phyloP scores from a whole-genome alignment of 352 stramenopile genomes.

The Phytopythium boreale region DNA sequence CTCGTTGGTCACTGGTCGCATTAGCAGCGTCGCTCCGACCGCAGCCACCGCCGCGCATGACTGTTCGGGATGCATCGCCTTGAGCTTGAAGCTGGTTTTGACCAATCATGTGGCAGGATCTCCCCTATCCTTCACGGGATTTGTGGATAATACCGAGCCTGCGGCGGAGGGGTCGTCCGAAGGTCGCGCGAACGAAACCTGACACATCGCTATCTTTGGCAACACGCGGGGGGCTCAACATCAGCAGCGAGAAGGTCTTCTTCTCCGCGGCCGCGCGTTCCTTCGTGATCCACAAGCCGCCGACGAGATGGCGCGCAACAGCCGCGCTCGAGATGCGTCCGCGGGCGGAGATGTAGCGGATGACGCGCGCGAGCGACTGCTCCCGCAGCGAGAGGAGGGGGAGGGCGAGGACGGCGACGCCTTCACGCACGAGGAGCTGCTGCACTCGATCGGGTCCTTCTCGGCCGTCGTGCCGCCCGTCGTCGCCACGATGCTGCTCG shows the following conservation, averaged over 20 bases:
- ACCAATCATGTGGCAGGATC: neutral
- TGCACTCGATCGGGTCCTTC: constrained; percentile 86
- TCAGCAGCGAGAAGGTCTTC: constrained; percentile 1
- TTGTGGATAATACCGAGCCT: neutral
- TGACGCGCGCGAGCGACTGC: constrained; percentile 46
- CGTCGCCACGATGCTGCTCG: constrained; percentile 75
- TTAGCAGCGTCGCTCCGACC: neutral
- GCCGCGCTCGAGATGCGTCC: neutral
- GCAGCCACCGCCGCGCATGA: neutral
- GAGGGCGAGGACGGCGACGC: constrained; percentile 29
- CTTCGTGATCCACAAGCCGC: neutral
- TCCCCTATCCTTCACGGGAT: neutral
- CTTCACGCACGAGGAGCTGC: constrained; percentile 78
- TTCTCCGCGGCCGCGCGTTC: neutral
- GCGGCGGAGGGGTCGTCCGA: neutral
- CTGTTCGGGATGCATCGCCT: neutral
- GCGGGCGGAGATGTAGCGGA: constrained; percentile 8
- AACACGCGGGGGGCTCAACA: neutral
- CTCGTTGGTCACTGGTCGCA: neutral
- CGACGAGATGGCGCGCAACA: constrained; percentile 7
- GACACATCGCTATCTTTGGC: constrained; percentile 2
- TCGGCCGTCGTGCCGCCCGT: constrained; percentile 80
- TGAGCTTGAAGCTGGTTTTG: neutral
- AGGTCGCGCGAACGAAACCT: neutral
- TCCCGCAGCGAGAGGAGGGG: constrained; percentile 19